Evolutionary conservation across 2,329 filamentous ascomycete species (phyloP), one percentile per base, ranked within the genome.

Genomic region (Plectosphaerella sp.): DNA sequence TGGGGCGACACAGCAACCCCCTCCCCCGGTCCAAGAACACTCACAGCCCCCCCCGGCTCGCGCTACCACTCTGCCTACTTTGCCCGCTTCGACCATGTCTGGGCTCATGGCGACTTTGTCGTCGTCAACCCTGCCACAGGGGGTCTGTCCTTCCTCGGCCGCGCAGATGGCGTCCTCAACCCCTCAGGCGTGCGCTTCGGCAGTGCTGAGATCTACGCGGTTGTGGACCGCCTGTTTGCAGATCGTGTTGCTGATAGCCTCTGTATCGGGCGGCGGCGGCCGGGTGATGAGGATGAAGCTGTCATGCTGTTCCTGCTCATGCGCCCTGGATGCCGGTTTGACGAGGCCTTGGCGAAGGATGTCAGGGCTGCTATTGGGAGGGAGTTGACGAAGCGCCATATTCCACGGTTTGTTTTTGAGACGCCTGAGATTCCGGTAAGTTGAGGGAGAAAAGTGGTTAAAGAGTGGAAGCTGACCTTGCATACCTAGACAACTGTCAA

Each of bases 51-150:
- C 0, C 76, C 76, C 0, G 79, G 79, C 0, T 71, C 78, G 4
- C 81, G 80, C 55, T 88, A 86, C 67, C 77, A 75, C 57, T 67
- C 73, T 1, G 77, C 82, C 24, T 81, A 88, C 66, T 88, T 87
- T 61, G 76, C 72, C 1, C 79, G 83, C 47, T 88, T 83, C 69
- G 70, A 77, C 7, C 72, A 83, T 51, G 88, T 89, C 2, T 94
- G 89, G 90, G 87, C 88, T 0, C 90, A 94, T 57, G 89, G 89
- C 20, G 90, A 94, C 62, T 93, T 92, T 64, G 84, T 89, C 61
- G 78, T 80, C 36, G 72, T 88, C 14, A 83, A 93, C 61, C 88
- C 88, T 0, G 58, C 70, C 4, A 92, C 88, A 1, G 79, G 82
- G 7, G 79, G 82, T 45, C 65, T 91, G 6, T 65, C 80, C 12